Conservation (phyloP, 371 early-diverging fungal genomes). For the Syncephalastrum contaminatum region DNA sequence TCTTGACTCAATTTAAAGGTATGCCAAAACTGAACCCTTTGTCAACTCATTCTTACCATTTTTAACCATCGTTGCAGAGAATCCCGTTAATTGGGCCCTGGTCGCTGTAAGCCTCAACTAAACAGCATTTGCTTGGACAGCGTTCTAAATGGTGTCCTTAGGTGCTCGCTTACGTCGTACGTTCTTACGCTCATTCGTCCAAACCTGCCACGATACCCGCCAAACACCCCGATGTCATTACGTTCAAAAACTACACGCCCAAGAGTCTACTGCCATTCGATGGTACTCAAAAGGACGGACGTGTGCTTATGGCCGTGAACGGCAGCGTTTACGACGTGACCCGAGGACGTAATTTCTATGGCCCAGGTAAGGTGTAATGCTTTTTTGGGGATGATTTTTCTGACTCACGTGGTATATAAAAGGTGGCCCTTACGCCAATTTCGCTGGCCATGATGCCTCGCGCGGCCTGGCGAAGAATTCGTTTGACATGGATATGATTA, state of each 20-base stretch:
- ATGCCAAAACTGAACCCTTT: neutral
- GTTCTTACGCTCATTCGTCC: constrained; percentile 26
- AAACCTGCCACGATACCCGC: constrained; percentile 24
- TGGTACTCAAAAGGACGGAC: constrained; percentile 39
- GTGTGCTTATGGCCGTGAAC: constrained; percentile 80
- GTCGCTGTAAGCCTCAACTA: constrained; percentile 37
- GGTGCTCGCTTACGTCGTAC: constrained; percentile 35
- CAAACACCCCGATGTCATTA: constrained; percentile 55
- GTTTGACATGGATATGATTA: constrained; percentile 81
- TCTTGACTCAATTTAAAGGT: constrained; percentile 28
- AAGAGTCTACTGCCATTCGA: constrained; percentile 64
- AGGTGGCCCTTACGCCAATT: constrained; percentile 90
- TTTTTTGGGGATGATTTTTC: constrained; percentile 1
- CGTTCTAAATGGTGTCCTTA: constrained; percentile 11
- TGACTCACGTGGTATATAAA: constrained; percentile 6
- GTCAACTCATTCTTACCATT: neutral
- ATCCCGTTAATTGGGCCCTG: constrained; percentile 61
- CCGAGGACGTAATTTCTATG: constrained; percentile 84
- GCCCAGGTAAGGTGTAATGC: constrained; percentile 65
- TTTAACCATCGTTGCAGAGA: constrained; percentile 24
- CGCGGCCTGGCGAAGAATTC: constrained; percentile 89
- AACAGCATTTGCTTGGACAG: constrained; percentile 19
- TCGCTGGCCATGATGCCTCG: constrained; percentile 85
- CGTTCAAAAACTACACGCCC: constrained; percentile 70
- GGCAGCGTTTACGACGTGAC: constrained; percentile 91